Base-by-base conservation (phyloP, 805 yeast species). In the Maudiozyma saulgeensis region DNA sequence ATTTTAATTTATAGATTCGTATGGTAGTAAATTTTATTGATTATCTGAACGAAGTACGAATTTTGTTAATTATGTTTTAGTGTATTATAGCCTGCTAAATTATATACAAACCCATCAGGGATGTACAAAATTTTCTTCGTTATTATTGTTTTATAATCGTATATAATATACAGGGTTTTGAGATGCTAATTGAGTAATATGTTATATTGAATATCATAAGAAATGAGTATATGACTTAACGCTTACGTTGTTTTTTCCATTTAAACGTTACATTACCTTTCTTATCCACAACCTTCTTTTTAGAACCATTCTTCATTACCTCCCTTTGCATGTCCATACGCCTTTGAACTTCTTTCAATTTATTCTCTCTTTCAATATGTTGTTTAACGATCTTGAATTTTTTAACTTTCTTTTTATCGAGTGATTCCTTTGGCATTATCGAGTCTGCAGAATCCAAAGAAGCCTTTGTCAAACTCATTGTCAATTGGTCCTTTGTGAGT, bases 261-360 rank as follows among this genome's bases (percentile, higher is more conserved):
- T 87, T 87, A 70, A 78, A 93, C 2, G 76, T 73, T 0, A 78
- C 77, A 49, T 77, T 76, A 4, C 98, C 98, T 34, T 79, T 75
- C 15, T 75, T 70, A 49, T 76, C 84, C 2, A 76, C 72, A 5
- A 84, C 65, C 71, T 89, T 89, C 76, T 83, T 85, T 69, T 86
- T 87, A 52, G 81, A 79, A 0, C 98, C 98, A 56, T 82, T 84
- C 65, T 87, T 87, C 96, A 91, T 88, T 49, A 89, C 75, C 61
- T 90, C 95, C 53, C 85, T 80, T 59, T 89, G 95, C 49, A 78
- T 58, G 49, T 84, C 86, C 80, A 90, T 80, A 59, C 81, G 78
- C 41, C 74, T 75, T 60, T 87, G 84, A 16, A 91, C 85, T 46
- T 76, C 76, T 46, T 73, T 71, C 55, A 91, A 73, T 66, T 89